Evolutionary conservation across 495 filamentous ascomycete genomes (phyloP).

Genomic region (Aspergillus baeticus): DNA sequence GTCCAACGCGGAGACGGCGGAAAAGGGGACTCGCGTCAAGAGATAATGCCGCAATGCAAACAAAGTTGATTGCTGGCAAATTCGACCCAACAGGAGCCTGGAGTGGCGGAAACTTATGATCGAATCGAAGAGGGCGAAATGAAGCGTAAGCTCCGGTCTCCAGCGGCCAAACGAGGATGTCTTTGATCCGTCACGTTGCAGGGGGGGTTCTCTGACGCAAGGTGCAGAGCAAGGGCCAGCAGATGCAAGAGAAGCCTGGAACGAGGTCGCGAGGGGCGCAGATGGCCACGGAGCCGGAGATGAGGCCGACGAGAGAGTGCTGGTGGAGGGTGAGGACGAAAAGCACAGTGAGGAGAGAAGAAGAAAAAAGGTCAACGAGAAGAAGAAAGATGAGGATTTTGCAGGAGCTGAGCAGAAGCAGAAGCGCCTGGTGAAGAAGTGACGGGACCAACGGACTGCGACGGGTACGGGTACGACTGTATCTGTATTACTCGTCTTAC

Average conservation of each 20-base stretch:
- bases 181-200: slow-evolving; percentile 28
- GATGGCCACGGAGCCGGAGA: slow-evolving; percentile 27
- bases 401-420: slow-evolving; percentile 21
- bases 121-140: slow-evolving; percentile 2
- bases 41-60: slow-evolving; percentile 12
- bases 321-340: slow-evolving; percentile 17
- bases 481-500: slow-evolving; percentile 22
- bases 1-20: slow-evolving; percentile 13
- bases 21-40: slow-evolving; percentile 24
- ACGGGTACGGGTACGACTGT: slow-evolving; percentile 20
- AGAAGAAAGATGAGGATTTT: slow-evolving; percentile 21
- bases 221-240: slow-evolving; percentile 31
- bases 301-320: slow-evolving; percentile 10
- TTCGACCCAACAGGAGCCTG: slow-evolving; percentile 7
- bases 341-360: slow-evolving; percentile 17
- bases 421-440: slow-evolving; percentile 14
- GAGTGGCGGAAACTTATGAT: slow-evolving; percentile 14
- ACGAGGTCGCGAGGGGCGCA: slow-evolving; percentile 23
- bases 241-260: slow-evolving; percentile 13
- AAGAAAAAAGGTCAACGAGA: slow-evolving; percentile 12
- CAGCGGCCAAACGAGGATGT: slow-evolving; percentile 28
- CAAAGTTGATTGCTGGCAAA: slow-evolving; percentile 18
- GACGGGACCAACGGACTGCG: slow-evolving; percentile 23
- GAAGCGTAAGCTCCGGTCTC: slow-evolving; percentile 26
- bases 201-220: slow-evolving; percentile 30